These are phyloP conservation scores for Phytophthora sojae DNA, from an alignment of 352 stramenopile genomes.

Conservation along the genomic window DNA sequence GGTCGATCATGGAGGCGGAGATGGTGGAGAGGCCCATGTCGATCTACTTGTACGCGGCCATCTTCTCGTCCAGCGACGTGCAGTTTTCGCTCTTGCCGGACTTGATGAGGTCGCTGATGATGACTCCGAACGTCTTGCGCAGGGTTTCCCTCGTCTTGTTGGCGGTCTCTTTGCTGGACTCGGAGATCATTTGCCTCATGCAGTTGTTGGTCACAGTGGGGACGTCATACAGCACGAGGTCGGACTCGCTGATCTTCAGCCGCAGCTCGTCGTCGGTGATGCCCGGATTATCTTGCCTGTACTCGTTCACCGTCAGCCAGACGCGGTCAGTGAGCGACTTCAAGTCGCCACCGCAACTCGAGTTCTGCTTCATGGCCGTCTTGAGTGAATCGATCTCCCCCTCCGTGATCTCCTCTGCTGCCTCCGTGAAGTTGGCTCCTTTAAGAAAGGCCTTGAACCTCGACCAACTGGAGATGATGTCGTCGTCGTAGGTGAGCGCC, in stretches of 20 bases:
- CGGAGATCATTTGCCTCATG: constrained; percentile 39
- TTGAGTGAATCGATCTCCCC: constrained; percentile 38
- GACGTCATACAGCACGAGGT: constrained; percentile 48
- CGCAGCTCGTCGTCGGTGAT: constrained; percentile 49
- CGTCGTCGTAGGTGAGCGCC: constrained; percentile 28
- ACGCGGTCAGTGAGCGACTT: constrained; percentile 34
- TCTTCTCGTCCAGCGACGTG: constrained; percentile 25
- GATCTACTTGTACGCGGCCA: constrained; percentile 26
- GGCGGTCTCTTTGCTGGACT: constrained; percentile 24
- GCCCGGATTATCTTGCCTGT: constrained; percentile 14
- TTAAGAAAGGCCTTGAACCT: constrained; percentile 32
- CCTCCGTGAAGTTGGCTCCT: constrained; percentile 37
- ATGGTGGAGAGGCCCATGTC: constrained; percentile 31
- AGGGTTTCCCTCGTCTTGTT: constrained; percentile 34
- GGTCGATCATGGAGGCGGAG: constrained; percentile 40
- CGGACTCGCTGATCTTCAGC: constrained; percentile 44
- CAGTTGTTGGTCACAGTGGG: constrained; percentile 45
- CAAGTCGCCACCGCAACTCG: constrained; percentile 39
- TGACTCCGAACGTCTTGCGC: constrained; percentile 38
- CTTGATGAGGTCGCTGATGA: constrained; percentile 40
- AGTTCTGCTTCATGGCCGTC: constrained; percentile 40
- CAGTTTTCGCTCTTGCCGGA: constrained; percentile 37
- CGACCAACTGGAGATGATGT: constrained; percentile 32
- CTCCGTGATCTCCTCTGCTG: constrained; percentile 31
- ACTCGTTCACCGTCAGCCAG: constrained; percentile 36